A percentile compares a stretch with the other conserved stretches of the same genome.
Evolutionary conservation across 768 basidiomycete genomes (phyloP).

Genomic region (Leccinum imitatum): DNA sequence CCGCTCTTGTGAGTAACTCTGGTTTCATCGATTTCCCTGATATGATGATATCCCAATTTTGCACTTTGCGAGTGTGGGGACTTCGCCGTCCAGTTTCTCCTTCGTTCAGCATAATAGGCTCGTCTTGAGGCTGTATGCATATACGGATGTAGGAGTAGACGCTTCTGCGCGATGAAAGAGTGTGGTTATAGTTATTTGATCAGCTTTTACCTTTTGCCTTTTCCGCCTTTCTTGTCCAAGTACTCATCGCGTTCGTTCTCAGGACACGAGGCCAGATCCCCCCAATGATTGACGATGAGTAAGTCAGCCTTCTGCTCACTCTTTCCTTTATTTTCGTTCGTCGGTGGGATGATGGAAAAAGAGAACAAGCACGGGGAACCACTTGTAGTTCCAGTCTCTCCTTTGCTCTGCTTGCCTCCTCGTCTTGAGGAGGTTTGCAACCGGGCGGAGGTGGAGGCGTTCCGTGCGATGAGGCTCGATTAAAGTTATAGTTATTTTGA

Average conservation of each 20-base stretch:
- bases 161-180: slow-evolving; percentile 34
- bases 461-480: slow-evolving; percentile 21
- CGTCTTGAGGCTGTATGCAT: slow-evolving; percentile 36
- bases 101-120: slow-evolving; percentile 34
- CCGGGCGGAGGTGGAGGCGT: slow-evolving; percentile 22
- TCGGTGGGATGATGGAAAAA: slow-evolving; percentile 31
- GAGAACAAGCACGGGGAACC: slow-evolving; percentile 25
- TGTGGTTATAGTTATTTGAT: slow-evolving; percentile 40
- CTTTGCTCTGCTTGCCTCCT: slow-evolving; percentile 18
- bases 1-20: slow-evolving; percentile 15
- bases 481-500: slow-evolving; percentile 37
- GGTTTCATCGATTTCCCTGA: neutral
- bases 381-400: slow-evolving; percentile 23
- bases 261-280: slow-evolving; percentile 4
- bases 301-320: neutral
- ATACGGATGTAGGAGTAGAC: slow-evolving; percentile 36
- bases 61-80: slow-evolving; percentile 35
- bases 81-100: slow-evolving; percentile 33
- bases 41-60: slow-evolving; percentile 32
- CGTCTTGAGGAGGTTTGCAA: slow-evolving; percentile 32
- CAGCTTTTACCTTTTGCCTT: neutral
- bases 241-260: slow-evolving; percentile 11
- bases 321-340: neutral
- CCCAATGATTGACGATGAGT: slow-evolving; percentile 2
- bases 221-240: neutral